Evolutionary conservation across 352 stramenopile genomes (phyloP).

Genomic region (Lagenidium giganteum): DNA sequence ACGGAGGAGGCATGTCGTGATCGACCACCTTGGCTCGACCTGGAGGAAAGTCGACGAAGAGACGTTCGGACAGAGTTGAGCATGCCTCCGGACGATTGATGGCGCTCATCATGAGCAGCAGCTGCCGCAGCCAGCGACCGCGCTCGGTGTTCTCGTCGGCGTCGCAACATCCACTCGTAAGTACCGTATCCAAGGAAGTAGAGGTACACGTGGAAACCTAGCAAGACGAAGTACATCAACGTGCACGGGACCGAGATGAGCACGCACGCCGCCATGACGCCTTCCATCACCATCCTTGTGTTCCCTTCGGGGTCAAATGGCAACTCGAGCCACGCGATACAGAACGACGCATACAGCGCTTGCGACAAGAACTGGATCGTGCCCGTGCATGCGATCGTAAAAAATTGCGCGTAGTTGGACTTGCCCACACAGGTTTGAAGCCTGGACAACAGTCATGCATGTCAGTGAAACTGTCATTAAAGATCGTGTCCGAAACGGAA

Average conservation of each 20-base stretch:
- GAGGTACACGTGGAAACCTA: constrained; percentile 81
- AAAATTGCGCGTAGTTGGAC: constrained; percentile 85
- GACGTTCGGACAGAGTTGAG: too few relatives aligned
- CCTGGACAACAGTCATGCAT: constrained; percentile 19
- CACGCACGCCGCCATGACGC: constrained; percentile 40
- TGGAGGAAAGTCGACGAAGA: too few relatives aligned
- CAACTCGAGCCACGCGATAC: constrained; percentile 54
- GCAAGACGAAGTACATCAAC: constrained; percentile 81
- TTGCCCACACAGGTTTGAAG: constrained; percentile 82
- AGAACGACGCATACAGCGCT: constrained; percentile 37
- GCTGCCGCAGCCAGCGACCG: constrained; percentile 3
- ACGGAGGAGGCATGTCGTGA: constrained; percentile 32
- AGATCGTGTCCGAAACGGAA: neutral
- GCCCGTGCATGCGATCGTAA: constrained; percentile 68
- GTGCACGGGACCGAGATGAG: constrained; percentile 73
- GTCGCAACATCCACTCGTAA: constrained; percentile 86
- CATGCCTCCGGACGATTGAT: constrained; percentile 17
- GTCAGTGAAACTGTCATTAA: neutral
- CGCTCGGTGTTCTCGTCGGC: constrained; percentile 56
- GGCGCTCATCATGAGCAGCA: neutral
- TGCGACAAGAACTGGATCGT: constrained; percentile 68
- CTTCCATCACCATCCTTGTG: constrained; percentile 30
- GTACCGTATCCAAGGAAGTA: constrained; percentile 77
- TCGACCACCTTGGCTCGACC: constrained; percentile 4
- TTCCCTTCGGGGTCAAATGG: constrained; percentile 18